Evolutionary conservation across 495 filamentous ascomycete species (phyloP), one percentile per base, ranked within the genome.

Genomic region (Penicillium simplicissimum): DNA sequence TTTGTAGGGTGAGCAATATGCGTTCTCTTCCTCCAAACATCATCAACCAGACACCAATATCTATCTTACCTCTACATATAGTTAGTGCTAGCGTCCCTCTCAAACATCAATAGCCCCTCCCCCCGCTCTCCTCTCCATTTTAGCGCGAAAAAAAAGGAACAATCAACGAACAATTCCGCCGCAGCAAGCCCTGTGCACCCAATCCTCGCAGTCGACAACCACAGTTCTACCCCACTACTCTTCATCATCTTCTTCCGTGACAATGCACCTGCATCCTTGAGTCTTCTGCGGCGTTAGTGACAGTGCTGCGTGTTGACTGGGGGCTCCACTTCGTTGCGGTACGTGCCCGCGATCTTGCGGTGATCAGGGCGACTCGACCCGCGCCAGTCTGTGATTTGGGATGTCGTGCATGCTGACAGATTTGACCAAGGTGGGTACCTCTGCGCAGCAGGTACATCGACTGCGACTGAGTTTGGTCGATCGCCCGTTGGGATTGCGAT

Each of bases 321-420:
- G 15, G 51, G 15, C 31, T 55, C 52, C 52, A 55, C 56, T 47
- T 19, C 17, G 13, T 31, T 49, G 45, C 23, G 45, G 45, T 49
- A 49, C 11, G 45, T 49, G 13, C 4, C 45, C 45, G 45, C 45
- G 45, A 23, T 3, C 43, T 21, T 14, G 43, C 14, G 51, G 23
- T 40, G 37, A 53, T 28, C 58, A n/a, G 65, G 58, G 57, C 65
- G 25, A 33, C 40, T 28, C 58, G 65, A 55, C 53, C 65, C 28
- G 37, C 40, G 60, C 55, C 51, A 52, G 57, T 31, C 38, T 40
- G 37, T 14, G 28, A 54, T 23, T 25, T 58, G 55, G 36, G 25
- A 63, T 70, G 67, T 63, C 64, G 61, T 67, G 67, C 67, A 70
- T 67, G 53, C 64, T 70, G 67, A 69, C 59, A 21, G 19, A 17